Base-by-base conservation (phyloP, 805 yeast species). In the Candida ovalis region DNA sequence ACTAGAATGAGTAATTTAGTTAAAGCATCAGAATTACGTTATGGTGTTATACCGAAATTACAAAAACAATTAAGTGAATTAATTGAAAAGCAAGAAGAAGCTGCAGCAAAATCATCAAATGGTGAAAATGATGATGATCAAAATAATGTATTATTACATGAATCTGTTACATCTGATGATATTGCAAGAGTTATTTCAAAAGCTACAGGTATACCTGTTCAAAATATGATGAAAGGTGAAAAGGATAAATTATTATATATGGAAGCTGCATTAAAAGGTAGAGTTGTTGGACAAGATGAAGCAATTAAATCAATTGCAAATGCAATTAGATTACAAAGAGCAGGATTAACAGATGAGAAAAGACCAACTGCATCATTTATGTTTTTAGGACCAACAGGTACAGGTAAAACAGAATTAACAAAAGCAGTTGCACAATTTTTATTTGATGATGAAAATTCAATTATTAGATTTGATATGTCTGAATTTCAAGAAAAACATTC, bases 301-400 rank as follows among this genome's bases (percentile, higher is more conserved):
- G 98, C 98, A 0, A 89, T 94, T 39, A 77, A 78, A 49, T 86
- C 96, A 0, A 85, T 92, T 43, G 77, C 97, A 0, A 96, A 91
- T 66, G 97, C 98, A 1, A 98, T 92, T 15, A 84, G 97, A 66
- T 74, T 92, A 50, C 99, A 94, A 65, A 80, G 99, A 61, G 99
- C 99, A 0, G 99, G 99, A 1, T 78, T 92, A 50, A 92, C 98
- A 9, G 86, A 88, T 65, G 96, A 90, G 54, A 87, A 87, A 67
- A 79, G 97, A 52, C 99, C 99, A 6, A 91, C 92, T 59, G 98
- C 97, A 1, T 86, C 96, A 47, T 94, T 94, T 68, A 85, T 92
- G 86, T 94, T 94, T 68, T 74, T 94, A 55, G 99, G 99, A 21
- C 98, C 99, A 46, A 94, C 99, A 0, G 99, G 99, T 71, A 92